A percentile compares a stretch with the other conserved stretches of the same genome.
Evolutionary conservation across 2,329 filamentous ascomycete species (phyloP).

Genomic region (Dactylellina sp.): DNA sequence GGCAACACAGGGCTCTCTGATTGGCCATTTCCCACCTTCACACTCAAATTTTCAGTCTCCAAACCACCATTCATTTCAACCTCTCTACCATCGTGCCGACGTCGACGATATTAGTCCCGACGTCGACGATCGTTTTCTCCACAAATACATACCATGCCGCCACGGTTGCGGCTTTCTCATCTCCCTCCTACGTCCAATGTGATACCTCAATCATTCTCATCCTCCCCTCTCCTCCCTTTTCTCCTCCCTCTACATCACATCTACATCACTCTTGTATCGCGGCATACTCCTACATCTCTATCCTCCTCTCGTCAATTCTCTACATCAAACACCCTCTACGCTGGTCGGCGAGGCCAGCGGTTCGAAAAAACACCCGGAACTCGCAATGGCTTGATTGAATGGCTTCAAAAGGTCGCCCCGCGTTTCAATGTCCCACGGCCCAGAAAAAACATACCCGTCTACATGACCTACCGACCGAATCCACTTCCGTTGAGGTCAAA

Average conservation of each 20-base stretch:
- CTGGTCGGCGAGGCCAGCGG: conserved; percentile 16
- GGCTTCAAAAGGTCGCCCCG: conserved; percentile 56
- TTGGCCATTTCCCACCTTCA: conserved; percentile 15
- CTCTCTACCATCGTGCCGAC: conserved; percentile 9
- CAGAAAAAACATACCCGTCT: conserved; percentile 45
- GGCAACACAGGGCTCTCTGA: conserved; percentile 38
- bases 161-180: conserved; percentile 57
- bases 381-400: conserved; percentile 58
- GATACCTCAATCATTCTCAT: conserved; percentile 41
- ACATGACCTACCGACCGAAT: conserved; percentile 55
- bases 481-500: conserved; percentile 55
- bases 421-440: conserved; percentile 57
- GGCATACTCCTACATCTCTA: conserved; percentile 1
- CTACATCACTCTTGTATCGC: conserved; percentile 28
- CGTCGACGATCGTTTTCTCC: conserved; percentile 11
- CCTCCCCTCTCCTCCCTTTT: conserved; percentile 40
- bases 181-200: conserved; percentile 47
- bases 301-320: conserved; percentile 56
- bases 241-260: conserved; percentile 39
- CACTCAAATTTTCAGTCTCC: conserved; percentile 49
- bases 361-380: conserved; percentile 55
- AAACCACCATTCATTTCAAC: conserved; percentile 4
- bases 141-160: conserved; percentile 57
- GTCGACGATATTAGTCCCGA: conserved; percentile 36
- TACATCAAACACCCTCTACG: conserved; percentile 36